These are phyloP conservation scores for Candida ponderosae DNA, from an alignment of 805 yeast species.

Conservation along the genomic window DNA sequence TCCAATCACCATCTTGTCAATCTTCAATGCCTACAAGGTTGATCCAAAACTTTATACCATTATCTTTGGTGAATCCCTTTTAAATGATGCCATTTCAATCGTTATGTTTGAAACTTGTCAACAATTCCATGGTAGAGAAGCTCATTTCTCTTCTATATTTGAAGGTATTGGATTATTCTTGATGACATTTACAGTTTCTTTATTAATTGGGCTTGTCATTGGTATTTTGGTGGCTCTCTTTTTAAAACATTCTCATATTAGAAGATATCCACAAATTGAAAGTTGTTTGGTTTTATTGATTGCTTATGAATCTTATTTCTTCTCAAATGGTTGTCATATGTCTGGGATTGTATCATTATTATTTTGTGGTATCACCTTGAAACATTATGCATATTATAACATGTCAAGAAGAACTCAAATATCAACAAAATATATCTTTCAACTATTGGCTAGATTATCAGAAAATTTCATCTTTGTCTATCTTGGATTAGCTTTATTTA, in stretches of 20 bases:
- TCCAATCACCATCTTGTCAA: constrained; percentile 94
- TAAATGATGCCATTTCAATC: constrained; percentile 96
- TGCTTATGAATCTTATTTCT: constrained; percentile 94
- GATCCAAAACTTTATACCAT: constrained; percentile 97
- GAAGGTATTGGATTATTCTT: constrained; percentile 91
- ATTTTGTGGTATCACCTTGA: constrained; percentile 94
- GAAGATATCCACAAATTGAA: constrained; percentile 96
- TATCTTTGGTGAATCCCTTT: constrained; percentile 90
- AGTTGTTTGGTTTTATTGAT: constrained; percentile 84
- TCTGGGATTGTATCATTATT: constrained; percentile 93
- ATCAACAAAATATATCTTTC: constrained; percentile 92
- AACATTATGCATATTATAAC: constrained; percentile 94
- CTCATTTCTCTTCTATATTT: constrained; percentile 68
- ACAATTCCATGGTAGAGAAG: constrained; percentile 83
- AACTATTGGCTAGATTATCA: constrained; percentile 86
- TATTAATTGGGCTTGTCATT: constrained; percentile 79
- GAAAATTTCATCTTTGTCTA: constrained; percentile 97
- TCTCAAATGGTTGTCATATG: constrained; percentile 99
- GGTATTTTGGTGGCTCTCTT: constrained; percentile 87
- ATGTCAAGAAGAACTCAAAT: constrained; percentile 97
- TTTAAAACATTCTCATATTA: constrained; percentile 84
- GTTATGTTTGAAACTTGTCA: constrained; percentile 99
- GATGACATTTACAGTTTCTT: constrained; percentile 87
- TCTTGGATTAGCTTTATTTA: constrained; percentile 86
- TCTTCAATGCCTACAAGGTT: constrained; percentile 94